Percentiles rank a stretch among this genome's conserved stretches.
These are phyloP conservation scores for Kuraishia floccosa DNA, from an alignment of 805 yeast genomes.

Conservation along the genomic window DNA sequence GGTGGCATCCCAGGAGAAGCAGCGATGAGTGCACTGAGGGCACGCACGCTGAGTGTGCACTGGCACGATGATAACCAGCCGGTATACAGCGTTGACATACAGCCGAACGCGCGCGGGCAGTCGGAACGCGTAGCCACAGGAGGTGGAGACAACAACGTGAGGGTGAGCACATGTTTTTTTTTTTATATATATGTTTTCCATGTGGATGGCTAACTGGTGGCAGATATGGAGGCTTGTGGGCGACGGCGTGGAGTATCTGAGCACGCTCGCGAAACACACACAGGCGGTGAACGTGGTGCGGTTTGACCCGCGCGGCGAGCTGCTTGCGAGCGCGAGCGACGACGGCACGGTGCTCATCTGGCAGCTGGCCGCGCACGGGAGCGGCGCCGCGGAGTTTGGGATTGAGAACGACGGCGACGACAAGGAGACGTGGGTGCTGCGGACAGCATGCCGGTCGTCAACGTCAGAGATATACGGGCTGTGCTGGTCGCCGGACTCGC, in stretches of 20 bases:
- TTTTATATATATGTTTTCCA: no score
- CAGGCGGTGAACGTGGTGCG: slow-evolving; percentile 91
- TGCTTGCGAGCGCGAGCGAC: slow-evolving; percentile 87
- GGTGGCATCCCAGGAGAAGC: no score
- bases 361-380: slow-evolving; percentile 48
- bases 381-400: slow-evolving; percentile 50
- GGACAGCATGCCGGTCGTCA: slow-evolving; percentile 45
- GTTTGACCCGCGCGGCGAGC: slow-evolving; percentile 59
- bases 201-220: neutral
- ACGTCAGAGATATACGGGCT: slow-evolving; percentile 80
- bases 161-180: slow-evolving; percentile 27
- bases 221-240: slow-evolving; percentile 18
- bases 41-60: slow-evolving; percentile 40
- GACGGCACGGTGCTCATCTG: slow-evolving; percentile 86
- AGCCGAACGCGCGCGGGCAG: slow-evolving; percentile 23
- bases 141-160: slow-evolving; percentile 89
- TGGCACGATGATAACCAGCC: slow-evolving; percentile 75
- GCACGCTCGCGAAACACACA: slow-evolving; percentile 79
- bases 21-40: neutral
- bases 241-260: slow-evolving; percentile 53
- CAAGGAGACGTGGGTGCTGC: slow-evolving; percentile 67
- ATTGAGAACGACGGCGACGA: slow-evolving; percentile 38
- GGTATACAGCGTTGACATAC: slow-evolving; percentile 57
- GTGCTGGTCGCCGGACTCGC: slow-evolving; percentile 84
- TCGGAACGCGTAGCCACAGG: slow-evolving; percentile 65